Evolutionary conservation across 2,329 filamentous ascomycete species (phyloP), one percentile per base, ranked within the genome.

Genomic region (Botrytis fragariae): DNA sequence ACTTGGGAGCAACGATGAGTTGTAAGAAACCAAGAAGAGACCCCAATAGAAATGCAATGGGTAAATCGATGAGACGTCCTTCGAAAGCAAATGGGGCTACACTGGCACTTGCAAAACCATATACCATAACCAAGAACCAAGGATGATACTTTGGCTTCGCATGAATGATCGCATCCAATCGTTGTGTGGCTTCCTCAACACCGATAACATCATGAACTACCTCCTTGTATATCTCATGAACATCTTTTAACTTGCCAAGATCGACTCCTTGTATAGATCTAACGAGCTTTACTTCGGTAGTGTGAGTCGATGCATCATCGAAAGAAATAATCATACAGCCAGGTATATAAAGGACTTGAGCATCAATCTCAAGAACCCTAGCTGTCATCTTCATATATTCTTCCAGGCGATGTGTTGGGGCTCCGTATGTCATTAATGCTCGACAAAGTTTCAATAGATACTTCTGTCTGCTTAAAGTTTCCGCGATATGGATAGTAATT

Each of bases 271-370:
- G 91, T 0, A 84, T 83, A 0, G 89, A 87, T 59, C 90, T 88
- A 10, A 94, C 90, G 45, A 94, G 86, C 82, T 93, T 93, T 75
- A 94, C 92, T 80, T 94, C 92, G n/a, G 91, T 91, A 0, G 92
- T 94, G 79, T 94, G 92, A 0, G 92, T 93, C 0, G 84, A 83
- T 8, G 84, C 83, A 81, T 95, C 93, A 79, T 93, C 94, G 79
- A 98, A 97, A 7, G 93, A 95, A 80, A 97, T 92, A 73, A 98
- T 93, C 95, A 98, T 98, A 79, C 93, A 97, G 0, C 93, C 93
- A 0, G 95, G 94, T 44, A 97, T 89, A 80, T 97, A 98, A 35
- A 97, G 84, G 78, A 96, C 97, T 79, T 97, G 94, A 9, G 92
- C 92, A 76, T 97, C 92, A 25, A 97, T 95, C 81, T 95, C 93